Evolutionary conservation across 768 basidiomycete species (phyloP).

Genomic region (Panellus pusillus): DNA sequence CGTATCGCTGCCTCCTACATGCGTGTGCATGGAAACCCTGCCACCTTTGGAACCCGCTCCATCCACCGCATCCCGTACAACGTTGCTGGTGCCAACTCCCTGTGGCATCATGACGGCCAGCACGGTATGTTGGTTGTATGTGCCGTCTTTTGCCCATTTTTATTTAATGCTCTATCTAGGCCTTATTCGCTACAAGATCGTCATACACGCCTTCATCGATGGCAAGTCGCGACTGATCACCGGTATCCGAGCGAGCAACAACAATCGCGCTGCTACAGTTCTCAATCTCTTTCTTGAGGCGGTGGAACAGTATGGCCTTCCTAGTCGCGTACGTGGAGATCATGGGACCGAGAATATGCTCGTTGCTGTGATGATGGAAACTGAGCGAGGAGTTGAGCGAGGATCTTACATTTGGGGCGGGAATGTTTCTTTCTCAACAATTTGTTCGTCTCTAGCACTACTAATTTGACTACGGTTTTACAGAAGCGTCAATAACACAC

Average conservation of each 20-base stretch:
- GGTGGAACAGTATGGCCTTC: conserved; percentile 27
- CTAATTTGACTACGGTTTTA: too few relatives aligned
- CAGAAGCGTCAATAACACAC: conserved; percentile 16
- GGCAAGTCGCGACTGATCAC: conserved; percentile 30
- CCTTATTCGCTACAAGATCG: conserved; percentile 33
- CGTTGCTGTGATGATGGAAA: too few relatives aligned
- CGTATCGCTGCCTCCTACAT: conserved; percentile 16
- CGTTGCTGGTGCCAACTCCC: conserved; percentile 30
- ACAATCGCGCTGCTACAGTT: too few relatives aligned
- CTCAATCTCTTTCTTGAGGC: conserved; percentile 30
- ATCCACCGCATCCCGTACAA: conserved; percentile 22
- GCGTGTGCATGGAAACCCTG: conserved; percentile 18
- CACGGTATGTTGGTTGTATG: conserved; percentile 29
- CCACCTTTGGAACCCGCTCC: conserved; percentile 18
- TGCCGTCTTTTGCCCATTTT: too few relatives aligned
- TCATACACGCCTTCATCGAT: conserved; percentile 37
- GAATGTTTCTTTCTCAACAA: too few relatives aligned
- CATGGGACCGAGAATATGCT: conserved; percentile 39
- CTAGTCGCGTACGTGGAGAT: conserved; percentile 35
- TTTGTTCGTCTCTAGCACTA: too few relatives aligned
- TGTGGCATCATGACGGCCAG: conserved; percentile 39
- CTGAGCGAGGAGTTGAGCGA: conserved; percentile 18
- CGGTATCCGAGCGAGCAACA: conserved; percentile 33
- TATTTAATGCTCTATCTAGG: too few relatives aligned
- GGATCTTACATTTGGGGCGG: conserved; percentile 41